A percentile compares a stretch with the other conserved stretches of the same genome.
These are phyloP conservation scores for Naganishia sp. DNA, from an alignment of 1,284 basidiomycete species.

Conservation along the genomic window DNA sequence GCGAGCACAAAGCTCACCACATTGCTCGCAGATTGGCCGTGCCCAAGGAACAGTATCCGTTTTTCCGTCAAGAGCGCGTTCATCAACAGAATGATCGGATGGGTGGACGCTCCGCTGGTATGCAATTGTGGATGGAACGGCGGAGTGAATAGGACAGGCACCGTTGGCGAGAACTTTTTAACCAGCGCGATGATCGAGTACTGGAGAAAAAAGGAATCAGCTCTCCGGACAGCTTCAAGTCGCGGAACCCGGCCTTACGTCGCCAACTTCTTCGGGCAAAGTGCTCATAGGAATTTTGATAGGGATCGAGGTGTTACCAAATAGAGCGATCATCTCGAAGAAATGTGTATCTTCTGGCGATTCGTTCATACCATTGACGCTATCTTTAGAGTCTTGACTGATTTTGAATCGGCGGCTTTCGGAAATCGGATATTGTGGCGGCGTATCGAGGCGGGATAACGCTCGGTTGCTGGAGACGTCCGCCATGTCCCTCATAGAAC, in stretches of 20 bases:
- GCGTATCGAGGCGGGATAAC: constrained; percentile 3
- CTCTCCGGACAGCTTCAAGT: neutral
- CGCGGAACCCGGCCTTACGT: constrained; percentile 61
- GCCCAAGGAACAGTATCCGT: constrained; percentile 88
- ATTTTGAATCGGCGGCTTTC: neutral
- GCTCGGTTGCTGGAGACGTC: neutral
- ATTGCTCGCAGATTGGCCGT: constrained; percentile 78
- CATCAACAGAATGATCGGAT: constrained; percentile 90
- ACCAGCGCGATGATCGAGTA: constrained; percentile 91
- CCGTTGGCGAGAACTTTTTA: constrained; percentile 75
- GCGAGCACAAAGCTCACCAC: constrained; percentile 89
- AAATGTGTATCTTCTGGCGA: constrained; percentile 78
- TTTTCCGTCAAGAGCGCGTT: constrained; percentile 93
- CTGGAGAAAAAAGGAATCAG: constrained; percentile 54
- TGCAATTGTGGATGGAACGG: constrained; percentile 89
- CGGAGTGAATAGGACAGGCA: constrained; percentile 62
- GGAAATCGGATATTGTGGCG: neutral
- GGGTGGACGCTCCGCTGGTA: constrained; percentile 83
- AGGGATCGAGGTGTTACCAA: constrained; percentile 73
- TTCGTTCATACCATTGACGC: neutral
- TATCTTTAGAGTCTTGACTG: constrained; percentile 19
- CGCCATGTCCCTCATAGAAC: constrained; percentile 10
- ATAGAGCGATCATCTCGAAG: constrained; percentile 79
- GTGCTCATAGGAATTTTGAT: constrained; percentile 82
- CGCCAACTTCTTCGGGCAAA: constrained; percentile 92